These are phyloP conservation scores for Aphanomyces astaci DNA, from an alignment of 352 stramenopile genomes.

Conservation along the genomic window DNA sequence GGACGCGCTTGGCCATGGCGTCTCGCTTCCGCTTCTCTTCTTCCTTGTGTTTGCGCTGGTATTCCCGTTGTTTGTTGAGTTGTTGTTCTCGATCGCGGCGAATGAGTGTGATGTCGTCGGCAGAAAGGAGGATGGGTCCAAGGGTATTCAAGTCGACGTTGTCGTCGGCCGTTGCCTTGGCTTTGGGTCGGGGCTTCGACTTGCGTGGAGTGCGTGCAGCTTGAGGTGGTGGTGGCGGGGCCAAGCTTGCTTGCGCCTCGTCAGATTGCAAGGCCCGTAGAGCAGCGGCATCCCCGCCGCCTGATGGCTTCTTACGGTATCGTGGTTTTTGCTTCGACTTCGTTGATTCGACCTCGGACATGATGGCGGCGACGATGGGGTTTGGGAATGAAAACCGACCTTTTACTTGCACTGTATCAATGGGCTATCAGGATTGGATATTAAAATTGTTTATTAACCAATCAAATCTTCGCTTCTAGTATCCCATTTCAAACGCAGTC, in stretches of 20 bases:
- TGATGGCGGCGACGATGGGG: too few relatives aligned
- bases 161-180: background rate
- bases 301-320: constrained; percentile 2
- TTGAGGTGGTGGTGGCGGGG: background rate
- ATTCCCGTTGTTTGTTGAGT: constrained; percentile 10
- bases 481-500: background rate
- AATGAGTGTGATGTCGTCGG: background rate
- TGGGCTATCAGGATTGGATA: too few relatives aligned
- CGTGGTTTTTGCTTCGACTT: background rate
- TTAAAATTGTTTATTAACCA: background rate
- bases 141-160: background rate
- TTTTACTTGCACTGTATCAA: background rate
- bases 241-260: background rate
- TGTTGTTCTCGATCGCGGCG: constrained; percentile 4
- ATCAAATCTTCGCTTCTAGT: background rate
- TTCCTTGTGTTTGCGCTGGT: background rate
- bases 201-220: background rate
- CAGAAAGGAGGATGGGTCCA: background rate
- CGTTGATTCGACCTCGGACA: background rate
- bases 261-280: too few relatives aligned
- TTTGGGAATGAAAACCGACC: background rate
- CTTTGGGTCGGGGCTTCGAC: background rate
- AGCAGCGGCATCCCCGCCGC: background rate
- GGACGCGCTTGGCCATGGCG: constrained; percentile 7
- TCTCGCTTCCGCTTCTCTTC: constrained; percentile 2